Percentiles rank a stretch among this genome's conserved stretches.
Conservation (phyloP, 495 filamentous ascomycete species). For the Hypoxylon rickii region DNA sequence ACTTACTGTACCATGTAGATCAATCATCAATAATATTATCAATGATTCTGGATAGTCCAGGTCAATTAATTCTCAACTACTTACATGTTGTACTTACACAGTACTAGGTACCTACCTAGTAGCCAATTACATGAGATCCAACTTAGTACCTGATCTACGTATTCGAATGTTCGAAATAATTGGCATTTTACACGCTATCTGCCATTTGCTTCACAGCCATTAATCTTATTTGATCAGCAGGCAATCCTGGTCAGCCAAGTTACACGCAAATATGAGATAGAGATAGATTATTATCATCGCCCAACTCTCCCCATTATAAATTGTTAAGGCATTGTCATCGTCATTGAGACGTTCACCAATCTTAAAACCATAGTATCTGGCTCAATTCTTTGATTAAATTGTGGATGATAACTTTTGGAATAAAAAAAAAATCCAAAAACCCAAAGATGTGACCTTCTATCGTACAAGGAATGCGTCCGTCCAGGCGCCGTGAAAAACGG, state of each 20-base stretch:
- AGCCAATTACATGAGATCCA: too few relatives aligned
- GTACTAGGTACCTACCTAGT: too few relatives aligned
- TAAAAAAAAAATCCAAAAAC: slow-evolving; percentile 2
- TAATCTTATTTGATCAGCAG: not conserved
- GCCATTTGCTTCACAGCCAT: not conserved
- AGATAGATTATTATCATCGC: too few relatives aligned
- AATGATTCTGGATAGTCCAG: too few relatives aligned
- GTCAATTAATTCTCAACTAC: too few relatives aligned
- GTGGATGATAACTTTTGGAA: slow-evolving; percentile 3
- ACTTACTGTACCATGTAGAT: too few relatives aligned
- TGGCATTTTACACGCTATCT: not conserved
- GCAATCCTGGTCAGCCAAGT: not conserved
- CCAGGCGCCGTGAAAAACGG: slow-evolving; percentile 20
- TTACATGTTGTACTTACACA: too few relatives aligned
- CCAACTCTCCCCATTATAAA: too few relatives aligned
- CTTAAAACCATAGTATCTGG: slow-evolving; percentile 12
- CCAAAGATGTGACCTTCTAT: slow-evolving; percentile 31
- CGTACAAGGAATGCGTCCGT: slow-evolving; percentile 35
- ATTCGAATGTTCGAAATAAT: too few relatives aligned
- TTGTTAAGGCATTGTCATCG: slow-evolving; percentile 13
- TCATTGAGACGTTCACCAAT: not conserved
- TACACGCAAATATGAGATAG: slow-evolving; percentile 9
- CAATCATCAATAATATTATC: too few relatives aligned
- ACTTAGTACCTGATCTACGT: too few relatives aligned
- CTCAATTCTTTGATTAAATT: slow-evolving; percentile 4